Evolutionary conservation across 2,329 filamentous ascomycete species (phyloP), one percentile per base, ranked within the genome.

Genomic region (Cercospora sp.): DNA sequence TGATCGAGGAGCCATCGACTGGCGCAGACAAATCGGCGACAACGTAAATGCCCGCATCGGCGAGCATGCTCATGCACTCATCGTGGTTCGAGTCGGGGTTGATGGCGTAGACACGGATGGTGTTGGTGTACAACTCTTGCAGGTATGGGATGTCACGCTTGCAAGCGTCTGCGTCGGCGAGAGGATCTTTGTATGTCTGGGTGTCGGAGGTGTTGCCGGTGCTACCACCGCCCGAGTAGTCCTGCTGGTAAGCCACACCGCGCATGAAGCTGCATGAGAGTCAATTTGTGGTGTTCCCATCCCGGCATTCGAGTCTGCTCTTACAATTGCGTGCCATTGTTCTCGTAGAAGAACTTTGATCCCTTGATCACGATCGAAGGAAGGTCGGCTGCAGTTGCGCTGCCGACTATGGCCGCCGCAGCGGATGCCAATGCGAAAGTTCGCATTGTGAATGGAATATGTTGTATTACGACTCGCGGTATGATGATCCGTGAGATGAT

Each of bases 41-140:
- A 77, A 99, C 90, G 81, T 98, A 99, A 84, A 99, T 98, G 77
- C 93, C 94, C 66, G 91, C 91, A 69, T 91, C 88, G 66, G 91
- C 86, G 61, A 99, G 87, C 72, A 92, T 80, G 74, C 86, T 84
- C 94, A 99, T 97, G 84, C 95, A 98, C 62, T 85, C 86, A 64
- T 86, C 85, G 84, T 99, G 95, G 82, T 96, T 85, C 73, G 85
- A 80, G 16, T 85, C 87, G 26, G 94, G 92, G 83, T 98, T 88
- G 76, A 98, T 88, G 75, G 94, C 93, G 81, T 99, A 99, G 66
- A 95, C 94, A 81, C 95, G 94, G 81, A 99, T 94, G 75, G 90
- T 89, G 84, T 99, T 99, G 81, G 93, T 97, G 71, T 89, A 86
- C 70, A 97, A 87, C 80, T 92, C 84, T 79, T 87, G 80, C 73